Percentiles rank a stretch among this genome's conserved stretches.
Conservation (phyloP, 169 alveolate species). For the Babesia caballi region DNA sequence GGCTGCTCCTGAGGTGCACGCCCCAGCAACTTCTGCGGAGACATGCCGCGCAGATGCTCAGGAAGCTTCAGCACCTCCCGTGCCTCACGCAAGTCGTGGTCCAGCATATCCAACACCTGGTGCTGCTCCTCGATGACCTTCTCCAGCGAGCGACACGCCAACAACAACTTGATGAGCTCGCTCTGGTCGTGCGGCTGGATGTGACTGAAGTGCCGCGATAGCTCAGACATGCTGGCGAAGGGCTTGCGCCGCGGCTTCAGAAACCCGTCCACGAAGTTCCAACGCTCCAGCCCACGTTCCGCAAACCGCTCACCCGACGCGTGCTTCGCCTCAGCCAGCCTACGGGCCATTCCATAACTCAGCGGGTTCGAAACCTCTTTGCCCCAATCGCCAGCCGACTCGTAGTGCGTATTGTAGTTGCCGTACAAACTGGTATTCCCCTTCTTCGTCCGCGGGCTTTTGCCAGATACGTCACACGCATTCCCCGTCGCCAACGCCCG, state of each 20-base stretch:
- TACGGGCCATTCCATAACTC: conserved; percentile 35
- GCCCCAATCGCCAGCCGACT: conserved; percentile 16
- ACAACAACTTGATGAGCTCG: conserved; percentile 72
- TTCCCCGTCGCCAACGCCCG: conserved; percentile 31
- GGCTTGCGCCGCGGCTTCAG: conserved; percentile 64
- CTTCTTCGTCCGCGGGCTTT: not conserved
- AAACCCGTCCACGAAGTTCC: conserved; percentile 57
- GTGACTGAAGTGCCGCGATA: conserved; percentile 31
- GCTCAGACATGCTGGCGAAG: conserved; percentile 60
- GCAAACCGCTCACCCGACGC: not conserved
- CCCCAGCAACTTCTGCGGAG: conserved; percentile 36
- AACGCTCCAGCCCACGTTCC: not conserved
- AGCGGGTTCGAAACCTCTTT: conserved; percentile 31
- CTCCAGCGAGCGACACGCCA: conserved; percentile 79
- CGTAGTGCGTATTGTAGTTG: conserved; percentile 52
- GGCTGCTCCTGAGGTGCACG: conserved; percentile 38
- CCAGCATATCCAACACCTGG: conserved; percentile 77
- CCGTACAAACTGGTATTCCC: conserved; percentile 26
- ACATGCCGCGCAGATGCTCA: conserved; percentile 58
- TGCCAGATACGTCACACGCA: not conserved
- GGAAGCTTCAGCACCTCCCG: conserved; percentile 72
- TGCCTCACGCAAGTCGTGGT: conserved; percentile 78
- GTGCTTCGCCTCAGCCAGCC: not conserved
- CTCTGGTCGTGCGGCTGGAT: conserved; percentile 62
- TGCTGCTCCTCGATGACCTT: conserved; percentile 82